These are phyloP conservation scores for Neocatenulostroma microsporum DNA, from an alignment of 2,329 filamentous ascomycete genomes.

Conservation along the genomic window DNA sequence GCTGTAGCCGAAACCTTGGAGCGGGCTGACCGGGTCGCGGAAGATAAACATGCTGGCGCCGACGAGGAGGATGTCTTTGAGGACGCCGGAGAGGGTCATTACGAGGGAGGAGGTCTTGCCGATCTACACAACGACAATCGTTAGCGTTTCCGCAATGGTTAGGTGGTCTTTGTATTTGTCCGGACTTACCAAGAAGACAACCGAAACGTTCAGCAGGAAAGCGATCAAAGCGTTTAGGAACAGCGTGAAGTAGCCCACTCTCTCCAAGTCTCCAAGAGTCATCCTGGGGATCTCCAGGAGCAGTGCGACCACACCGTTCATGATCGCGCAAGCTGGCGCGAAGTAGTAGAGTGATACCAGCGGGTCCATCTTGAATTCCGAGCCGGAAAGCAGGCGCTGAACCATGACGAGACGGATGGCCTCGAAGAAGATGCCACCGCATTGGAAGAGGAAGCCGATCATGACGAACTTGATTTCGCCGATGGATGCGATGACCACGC, in stretches of 20 bases:
- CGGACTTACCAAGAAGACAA: constrained; percentile 69
- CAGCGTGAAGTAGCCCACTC: constrained; percentile 65
- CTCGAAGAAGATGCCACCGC: constrained; percentile 71
- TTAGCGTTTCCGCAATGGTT: background rate
- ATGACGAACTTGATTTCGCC: constrained; percentile 92
- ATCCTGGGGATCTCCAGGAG: constrained; percentile 66
- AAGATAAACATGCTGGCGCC: constrained; percentile 73
- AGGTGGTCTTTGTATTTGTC: background rate
- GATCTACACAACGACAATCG: constrained; percentile 48
- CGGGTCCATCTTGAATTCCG: constrained; percentile 88
- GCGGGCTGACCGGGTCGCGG: constrained; percentile 62
- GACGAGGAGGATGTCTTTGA: constrained; percentile 82
- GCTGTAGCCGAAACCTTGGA: constrained; percentile 78
- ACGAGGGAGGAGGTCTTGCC: constrained; percentile 81
- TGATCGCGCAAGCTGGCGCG: constrained; percentile 71
- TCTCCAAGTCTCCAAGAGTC: constrained; percentile 61
- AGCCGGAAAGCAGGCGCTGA: constrained; percentile 69
- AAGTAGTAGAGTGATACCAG: constrained; percentile 87
- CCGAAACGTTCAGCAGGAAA: constrained; percentile 75
- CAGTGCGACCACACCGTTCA: constrained; percentile 69
- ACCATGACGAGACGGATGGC: constrained; percentile 78
- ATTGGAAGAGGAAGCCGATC: constrained; percentile 70
- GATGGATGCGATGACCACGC: constrained; percentile 87
- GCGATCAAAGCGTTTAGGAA: constrained; percentile 69
- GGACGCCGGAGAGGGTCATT: constrained; percentile 76